These are phyloP conservation scores for Lunularia cruciata DNA, from an alignment of 225 moss, liverwort and hornwort genomes.

Conservation along the genomic window DNA sequence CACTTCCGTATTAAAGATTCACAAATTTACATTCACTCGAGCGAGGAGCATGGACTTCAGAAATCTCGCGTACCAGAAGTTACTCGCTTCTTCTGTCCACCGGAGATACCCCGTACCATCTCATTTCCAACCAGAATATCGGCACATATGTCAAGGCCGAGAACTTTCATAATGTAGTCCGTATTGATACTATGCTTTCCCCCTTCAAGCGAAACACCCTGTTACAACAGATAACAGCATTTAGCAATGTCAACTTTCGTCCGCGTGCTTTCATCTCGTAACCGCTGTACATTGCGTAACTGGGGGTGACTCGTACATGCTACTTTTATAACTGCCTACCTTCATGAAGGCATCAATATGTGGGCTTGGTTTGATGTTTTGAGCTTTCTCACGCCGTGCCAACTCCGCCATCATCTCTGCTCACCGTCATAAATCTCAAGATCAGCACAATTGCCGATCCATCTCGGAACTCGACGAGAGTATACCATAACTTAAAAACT, in stretches of 20 bases:
- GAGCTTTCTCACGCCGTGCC: conserved; percentile 68
- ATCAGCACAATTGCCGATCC: not conserved
- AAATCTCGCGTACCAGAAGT: conserved; percentile 50
- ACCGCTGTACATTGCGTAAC: no score
- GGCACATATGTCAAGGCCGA: conserved; percentile 83
- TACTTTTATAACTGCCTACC: conserved; percentile 33
- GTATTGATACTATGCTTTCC: conserved; percentile 55
- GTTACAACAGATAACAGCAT: not conserved
- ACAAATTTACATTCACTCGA: no score
- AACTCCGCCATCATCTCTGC: conserved; percentile 75
- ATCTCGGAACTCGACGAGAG: not conserved
- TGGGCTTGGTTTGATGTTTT: conserved; percentile 65
- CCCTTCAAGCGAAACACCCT: conserved; percentile 22
- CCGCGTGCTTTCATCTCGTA: no score
- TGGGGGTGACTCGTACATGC: not conserved
- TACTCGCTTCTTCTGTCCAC: conserved; percentile 90
- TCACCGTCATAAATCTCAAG: conserved; percentile 11
- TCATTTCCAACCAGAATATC: conserved; percentile 88
- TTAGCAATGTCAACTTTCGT: not conserved
- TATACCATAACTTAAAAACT: not conserved
- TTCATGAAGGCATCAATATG: conserved; percentile 92
- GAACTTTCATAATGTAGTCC: conserved; percentile 81
- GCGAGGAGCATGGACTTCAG: not conserved
- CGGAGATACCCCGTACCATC: conserved; percentile 89
- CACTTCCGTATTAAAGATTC: no score